These are phyloP conservation scores for Agroathelia rolfsii DNA, from an alignment of 1,284 basidiomycete species.

Conservation along the genomic window DNA sequence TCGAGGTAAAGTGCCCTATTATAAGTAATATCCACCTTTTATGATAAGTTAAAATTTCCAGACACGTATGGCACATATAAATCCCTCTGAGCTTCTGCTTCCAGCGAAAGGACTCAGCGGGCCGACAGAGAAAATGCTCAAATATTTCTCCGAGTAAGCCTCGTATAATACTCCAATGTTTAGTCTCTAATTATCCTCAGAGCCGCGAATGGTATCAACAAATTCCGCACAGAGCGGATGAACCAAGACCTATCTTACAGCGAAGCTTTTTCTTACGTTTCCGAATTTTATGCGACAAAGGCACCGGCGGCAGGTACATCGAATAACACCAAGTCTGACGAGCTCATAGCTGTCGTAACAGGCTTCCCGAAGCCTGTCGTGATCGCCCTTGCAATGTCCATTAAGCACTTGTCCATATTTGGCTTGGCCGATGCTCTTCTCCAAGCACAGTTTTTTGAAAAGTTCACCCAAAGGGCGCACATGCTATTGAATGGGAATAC, in stretches of 20 bases:
- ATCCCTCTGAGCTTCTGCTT: conserved; percentile 78
- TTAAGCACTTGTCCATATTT: conserved; percentile 73
- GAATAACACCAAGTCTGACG: conserved; percentile 40
- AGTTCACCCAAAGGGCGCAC: conserved; percentile 70
- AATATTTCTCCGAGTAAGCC: conserved; percentile 53
- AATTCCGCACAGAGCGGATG: conserved; percentile 56
- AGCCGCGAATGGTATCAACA: conserved; percentile 34
- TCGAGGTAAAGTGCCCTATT: conserved; percentile 45
- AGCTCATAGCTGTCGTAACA: conserved; percentile 53
- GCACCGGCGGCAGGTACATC: conserved; percentile 29
- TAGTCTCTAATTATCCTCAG: conserved; percentile 20
- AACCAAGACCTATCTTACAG: conserved; percentile 49
- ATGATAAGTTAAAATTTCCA: conserved; percentile 23
- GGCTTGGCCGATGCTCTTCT: conserved; percentile 67
- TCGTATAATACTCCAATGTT: conserved; percentile 3
- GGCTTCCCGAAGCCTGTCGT: conserved; percentile 68
- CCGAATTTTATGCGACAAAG: conserved; percentile 62
- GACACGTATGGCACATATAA: conserved; percentile 77
- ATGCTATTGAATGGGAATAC: conserved; percentile 91
- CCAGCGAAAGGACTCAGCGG: conserved; percentile 54
- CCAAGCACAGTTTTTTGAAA: conserved; percentile 68
- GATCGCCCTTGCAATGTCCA: conserved; percentile 68
- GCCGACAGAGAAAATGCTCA: conserved; percentile 71
- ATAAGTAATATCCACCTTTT: conserved; percentile 5
- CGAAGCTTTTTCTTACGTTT: conserved; percentile 66